Percentiles rank a stretch among this genome's conserved stretches.
Evolutionary conservation across 148 eudicot species (phyloP).

Genomic region (Cornus florida): DNA sequence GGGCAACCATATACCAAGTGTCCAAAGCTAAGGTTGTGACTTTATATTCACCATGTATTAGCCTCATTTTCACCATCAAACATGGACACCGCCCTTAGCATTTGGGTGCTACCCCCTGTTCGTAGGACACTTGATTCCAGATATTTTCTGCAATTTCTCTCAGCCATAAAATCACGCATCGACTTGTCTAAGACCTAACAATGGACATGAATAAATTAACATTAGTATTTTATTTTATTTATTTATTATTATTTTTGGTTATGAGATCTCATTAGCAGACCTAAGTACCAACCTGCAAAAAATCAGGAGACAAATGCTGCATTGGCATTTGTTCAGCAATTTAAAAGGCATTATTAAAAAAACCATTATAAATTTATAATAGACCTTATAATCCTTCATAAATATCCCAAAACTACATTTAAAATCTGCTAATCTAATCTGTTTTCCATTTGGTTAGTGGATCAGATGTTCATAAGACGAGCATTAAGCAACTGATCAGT

Average conservation of each 20-base stretch:
- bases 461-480: no score
- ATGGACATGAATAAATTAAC: not conserved
- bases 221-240: no score
- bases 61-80: conserved; percentile 4
- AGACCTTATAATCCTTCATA: no score
- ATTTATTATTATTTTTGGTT: no score
- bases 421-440: no score
- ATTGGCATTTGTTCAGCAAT: no score
- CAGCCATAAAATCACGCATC: not conserved
- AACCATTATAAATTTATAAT: no score
- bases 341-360: no score
- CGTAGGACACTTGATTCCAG: not conserved
- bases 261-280: not conserved
- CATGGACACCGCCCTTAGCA: not conserved
- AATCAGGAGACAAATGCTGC: no score
- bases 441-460: no score
- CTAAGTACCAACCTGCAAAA: not conserved
- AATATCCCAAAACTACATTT: no score
- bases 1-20: not conserved
- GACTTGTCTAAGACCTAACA: not conserved
- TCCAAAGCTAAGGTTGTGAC: not conserved
- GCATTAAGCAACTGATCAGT: no score
- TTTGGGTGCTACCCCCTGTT: not conserved
- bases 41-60: not conserved
- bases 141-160: not conserved